These are phyloP conservation scores for Phytopythium boreale DNA, from an alignment of 352 stramenopile species.

Conservation along the genomic window DNA sequence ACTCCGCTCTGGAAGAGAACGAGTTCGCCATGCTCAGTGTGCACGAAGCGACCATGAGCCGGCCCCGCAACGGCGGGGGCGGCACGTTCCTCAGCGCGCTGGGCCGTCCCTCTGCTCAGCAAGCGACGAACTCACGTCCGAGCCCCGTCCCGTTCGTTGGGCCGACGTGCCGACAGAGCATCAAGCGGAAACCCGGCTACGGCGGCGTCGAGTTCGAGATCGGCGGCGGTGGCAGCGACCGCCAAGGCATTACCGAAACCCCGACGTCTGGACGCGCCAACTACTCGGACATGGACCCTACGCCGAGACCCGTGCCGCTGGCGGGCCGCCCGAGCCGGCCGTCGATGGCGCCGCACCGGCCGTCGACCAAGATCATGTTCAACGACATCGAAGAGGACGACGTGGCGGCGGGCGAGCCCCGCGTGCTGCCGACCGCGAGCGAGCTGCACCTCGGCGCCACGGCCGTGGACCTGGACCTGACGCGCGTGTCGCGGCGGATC, in stretches of 20 bases:
- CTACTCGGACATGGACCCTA: conserved; percentile 23
- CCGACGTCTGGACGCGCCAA: conserved; percentile 24
- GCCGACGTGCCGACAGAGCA: conserved; percentile 39
- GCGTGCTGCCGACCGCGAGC: conserved; percentile 8
- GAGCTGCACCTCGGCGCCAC: conserved; percentile 20
- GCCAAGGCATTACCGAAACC: conserved; percentile 13
- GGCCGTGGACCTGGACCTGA: conserved; percentile 48
- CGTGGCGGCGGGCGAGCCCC: conserved; percentile 13
- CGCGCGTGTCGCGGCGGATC: conserved; percentile 47
- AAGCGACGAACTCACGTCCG: conserved; percentile 18
- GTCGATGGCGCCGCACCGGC: conserved; percentile 15
- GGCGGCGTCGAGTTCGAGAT: conserved; percentile 17
- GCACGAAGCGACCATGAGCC: conserved; percentile 56
- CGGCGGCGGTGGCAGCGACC: conserved; percentile 18
- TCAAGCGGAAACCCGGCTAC: conserved; percentile 30
- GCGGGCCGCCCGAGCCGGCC: background rate
- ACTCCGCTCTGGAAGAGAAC: conserved; percentile 44
- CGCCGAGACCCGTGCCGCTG: conserved; percentile 3
- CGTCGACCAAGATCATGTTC: conserved; percentile 39
- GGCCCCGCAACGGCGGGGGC: conserved; percentile 18
- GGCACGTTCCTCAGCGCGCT: conserved; percentile 58
- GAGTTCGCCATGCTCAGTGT: conserved; percentile 83
- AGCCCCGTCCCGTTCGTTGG: conserved; percentile 50
- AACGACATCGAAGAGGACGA: conserved; percentile 67
- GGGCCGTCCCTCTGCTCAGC: conserved; percentile 14